Evolutionary conservation across 148 eudicot genomes (phyloP).

Genomic region (Rhododendron kiyosumense): DNA sequence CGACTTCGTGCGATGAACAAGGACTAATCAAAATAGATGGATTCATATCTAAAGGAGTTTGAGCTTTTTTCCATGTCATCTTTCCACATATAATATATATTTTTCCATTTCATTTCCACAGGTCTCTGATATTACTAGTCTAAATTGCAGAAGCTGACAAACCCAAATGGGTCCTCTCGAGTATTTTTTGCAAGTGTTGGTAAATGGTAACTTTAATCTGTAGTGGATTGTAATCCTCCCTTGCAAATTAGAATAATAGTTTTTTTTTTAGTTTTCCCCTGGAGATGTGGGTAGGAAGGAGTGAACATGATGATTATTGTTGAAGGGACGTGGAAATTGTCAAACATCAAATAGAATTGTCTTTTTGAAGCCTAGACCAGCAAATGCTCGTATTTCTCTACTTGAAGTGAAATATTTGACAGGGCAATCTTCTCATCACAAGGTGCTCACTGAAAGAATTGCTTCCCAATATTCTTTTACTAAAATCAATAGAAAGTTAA

Average conservation of each 20-base stretch:
- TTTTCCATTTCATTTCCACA: conserved; percentile 19
- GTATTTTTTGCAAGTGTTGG: conserved; percentile 31
- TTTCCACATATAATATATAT: not conserved
- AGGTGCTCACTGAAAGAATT: conserved; percentile 29
- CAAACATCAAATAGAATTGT: conserved; percentile 58
- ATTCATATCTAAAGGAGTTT: conserved; percentile 20
- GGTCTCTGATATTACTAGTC: conserved; percentile 43
- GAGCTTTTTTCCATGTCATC: conserved; percentile 9
- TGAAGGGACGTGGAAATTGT: conserved; percentile 26
- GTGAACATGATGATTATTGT: conserved; percentile 26
- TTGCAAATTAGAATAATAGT: not conserved
- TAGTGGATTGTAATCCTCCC: not conserved
- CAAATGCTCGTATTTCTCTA: conserved; percentile 19
- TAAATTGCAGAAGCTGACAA: conserved; percentile 17
- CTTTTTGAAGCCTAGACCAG: conserved; percentile 68
- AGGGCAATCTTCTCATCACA: conserved; percentile 28
- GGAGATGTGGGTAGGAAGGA: not conserved
- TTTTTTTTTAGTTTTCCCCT: not conserved
- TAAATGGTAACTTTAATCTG: not conserved
- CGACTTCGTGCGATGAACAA: no score
- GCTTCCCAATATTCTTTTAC: no score
- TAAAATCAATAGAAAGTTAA: no score
- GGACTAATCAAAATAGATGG: not conserved
- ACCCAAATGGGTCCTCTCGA: conserved; percentile 4
- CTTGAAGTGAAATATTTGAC: conserved; percentile 14